Evolutionary conservation across 495 filamentous ascomycete species (phyloP).

Genomic region (Hypoxylon fuscum): DNA sequence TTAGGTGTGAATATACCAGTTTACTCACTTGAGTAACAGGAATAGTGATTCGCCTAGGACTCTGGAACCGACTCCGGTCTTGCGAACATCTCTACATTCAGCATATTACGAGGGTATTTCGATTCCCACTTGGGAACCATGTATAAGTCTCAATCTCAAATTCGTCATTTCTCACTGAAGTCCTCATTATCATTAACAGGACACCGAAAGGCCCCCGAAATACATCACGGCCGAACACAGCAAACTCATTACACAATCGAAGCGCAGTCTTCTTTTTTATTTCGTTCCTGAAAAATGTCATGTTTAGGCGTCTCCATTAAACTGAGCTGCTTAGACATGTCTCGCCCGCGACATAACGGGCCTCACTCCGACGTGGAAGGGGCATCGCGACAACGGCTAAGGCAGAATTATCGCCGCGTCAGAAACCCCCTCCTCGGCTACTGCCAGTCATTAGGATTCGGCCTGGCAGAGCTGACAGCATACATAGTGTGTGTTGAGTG

Average conservation of each 20-base stretch:
- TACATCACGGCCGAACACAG: not conserved
- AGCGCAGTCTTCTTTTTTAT: constrained; percentile 7
- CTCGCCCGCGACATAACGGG: constrained; percentile 17
- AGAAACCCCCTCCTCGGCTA: constrained; percentile 1
- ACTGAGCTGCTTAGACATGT: constrained; percentile 19
- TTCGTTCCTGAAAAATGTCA: constrained; percentile 22
- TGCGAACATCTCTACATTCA: not conserved
- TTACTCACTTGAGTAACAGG: too few species aligned
- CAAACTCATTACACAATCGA: constrained; percentile 2
- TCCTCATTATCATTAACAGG: not conserved
- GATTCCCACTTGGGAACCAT: constrained; percentile 28
- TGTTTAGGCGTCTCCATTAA: constrained; percentile 24
- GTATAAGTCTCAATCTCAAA: not conserved
- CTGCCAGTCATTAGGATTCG: constrained; percentile 10
- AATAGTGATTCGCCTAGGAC: too few species aligned
- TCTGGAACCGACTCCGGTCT: not conserved
- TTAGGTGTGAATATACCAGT: too few species aligned
- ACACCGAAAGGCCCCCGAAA: not conserved
- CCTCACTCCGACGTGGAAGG: not conserved
- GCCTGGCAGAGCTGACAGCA: constrained; percentile 6
- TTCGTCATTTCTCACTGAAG: not conserved
- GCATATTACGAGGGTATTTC: not conserved
- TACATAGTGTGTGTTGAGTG: too few species aligned
- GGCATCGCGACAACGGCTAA: constrained; percentile 10
- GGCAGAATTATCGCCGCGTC: not conserved